These are phyloP conservation scores for Penstemon barbatus DNA, from an alignment of 257 asterid species.

Conservation along the genomic window DNA sequence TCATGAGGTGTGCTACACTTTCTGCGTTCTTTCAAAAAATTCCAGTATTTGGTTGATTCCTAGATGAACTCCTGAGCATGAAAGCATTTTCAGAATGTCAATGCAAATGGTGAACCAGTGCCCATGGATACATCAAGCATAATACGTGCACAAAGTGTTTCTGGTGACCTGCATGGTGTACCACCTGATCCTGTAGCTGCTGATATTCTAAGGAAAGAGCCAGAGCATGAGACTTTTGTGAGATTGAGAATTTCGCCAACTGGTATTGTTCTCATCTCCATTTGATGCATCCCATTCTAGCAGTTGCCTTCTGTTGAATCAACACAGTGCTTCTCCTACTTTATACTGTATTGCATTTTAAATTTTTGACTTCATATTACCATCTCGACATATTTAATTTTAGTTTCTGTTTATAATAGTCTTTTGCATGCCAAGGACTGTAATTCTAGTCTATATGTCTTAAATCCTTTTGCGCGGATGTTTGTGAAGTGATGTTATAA, in stretches of 20 bases:
- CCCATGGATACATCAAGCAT: constrained; percentile 62
- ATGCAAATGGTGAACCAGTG: constrained; percentile 56
- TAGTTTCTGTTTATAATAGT: constrained; percentile 6
- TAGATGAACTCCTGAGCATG: constrained; percentile 34
- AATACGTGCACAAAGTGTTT: constrained; percentile 84
- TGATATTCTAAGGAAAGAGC: constrained; percentile 85
- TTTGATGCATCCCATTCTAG: constrained; percentile 24
- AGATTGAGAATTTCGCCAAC: constrained; percentile 76
- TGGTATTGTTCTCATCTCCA: constrained; percentile 51
- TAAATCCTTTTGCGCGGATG: neutral
- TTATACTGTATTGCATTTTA: neutral
- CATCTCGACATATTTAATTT: neutral
- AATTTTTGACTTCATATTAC: constrained; percentile 7
- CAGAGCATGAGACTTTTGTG: constrained; percentile 91
- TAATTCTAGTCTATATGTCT: constrained; percentile 10
- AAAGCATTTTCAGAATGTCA: constrained; percentile 46
- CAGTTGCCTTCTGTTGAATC: neutral
- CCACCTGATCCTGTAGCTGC: constrained; percentile 97
- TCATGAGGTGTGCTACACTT: constrained; percentile 4
- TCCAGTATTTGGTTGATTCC: constrained; percentile 7
- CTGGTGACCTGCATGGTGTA: constrained; percentile 90
- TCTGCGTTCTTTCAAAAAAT: neutral
- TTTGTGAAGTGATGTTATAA: constrained; percentile 16
- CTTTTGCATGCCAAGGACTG: constrained; percentile 15
- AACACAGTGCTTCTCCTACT: neutral